Percentiles rank a stretch among this genome's conserved stretches.
Conservation (phyloP, 2,329 filamentous ascomycete species). For the Didymellaceae sp. region DNA sequence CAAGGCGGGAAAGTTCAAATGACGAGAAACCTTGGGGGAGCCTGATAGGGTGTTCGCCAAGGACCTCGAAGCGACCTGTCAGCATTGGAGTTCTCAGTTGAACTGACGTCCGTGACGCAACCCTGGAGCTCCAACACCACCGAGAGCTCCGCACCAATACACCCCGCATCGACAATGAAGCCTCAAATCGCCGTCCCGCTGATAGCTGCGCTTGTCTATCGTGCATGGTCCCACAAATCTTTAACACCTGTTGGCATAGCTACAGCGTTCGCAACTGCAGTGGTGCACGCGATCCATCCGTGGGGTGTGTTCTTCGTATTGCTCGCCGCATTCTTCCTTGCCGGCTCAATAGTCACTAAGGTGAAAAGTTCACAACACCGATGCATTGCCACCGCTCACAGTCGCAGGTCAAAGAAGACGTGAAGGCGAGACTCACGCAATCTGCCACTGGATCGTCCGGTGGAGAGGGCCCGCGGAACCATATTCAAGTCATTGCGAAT, state of each 20-base stretch:
- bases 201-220: slow-evolving; percentile 48
- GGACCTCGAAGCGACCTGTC: slow-evolving; percentile 2
- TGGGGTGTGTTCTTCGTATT: slow-evolving; percentile 91
- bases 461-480: slow-evolving; percentile 81
- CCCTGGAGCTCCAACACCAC: slow-evolving; percentile 20
- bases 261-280: slow-evolving; percentile 74
- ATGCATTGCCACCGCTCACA: neutral
- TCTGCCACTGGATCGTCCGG: slow-evolving; percentile 74
- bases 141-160: slow-evolving; percentile 11
- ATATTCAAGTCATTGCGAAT: slow-evolving; percentile 91
- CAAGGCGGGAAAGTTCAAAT: too few species aligned
- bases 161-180: slow-evolving; percentile 34
- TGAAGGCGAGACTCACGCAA: slow-evolving; percentile 83
- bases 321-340: slow-evolving; percentile 83
- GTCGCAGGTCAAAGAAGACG: slow-evolving; percentile 77
- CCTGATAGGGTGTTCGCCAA: slow-evolving; percentile 4
- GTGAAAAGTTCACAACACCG: slow-evolving; percentile 51
- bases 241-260: slow-evolving; percentile 79
- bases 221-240: slow-evolving; percentile 58
- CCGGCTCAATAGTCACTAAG: slow-evolving; percentile 83
- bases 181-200: slow-evolving; percentile 41
- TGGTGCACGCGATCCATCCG: slow-evolving; percentile 86
- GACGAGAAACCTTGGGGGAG: too few species aligned
- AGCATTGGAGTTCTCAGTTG: neutral
- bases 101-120: slow-evolving; percentile 14